Evolutionary conservation across 306 rosid species (phyloP), one percentile per base, ranked within the genome.

Genomic region (Elaeagnus macrophylla): DNA sequence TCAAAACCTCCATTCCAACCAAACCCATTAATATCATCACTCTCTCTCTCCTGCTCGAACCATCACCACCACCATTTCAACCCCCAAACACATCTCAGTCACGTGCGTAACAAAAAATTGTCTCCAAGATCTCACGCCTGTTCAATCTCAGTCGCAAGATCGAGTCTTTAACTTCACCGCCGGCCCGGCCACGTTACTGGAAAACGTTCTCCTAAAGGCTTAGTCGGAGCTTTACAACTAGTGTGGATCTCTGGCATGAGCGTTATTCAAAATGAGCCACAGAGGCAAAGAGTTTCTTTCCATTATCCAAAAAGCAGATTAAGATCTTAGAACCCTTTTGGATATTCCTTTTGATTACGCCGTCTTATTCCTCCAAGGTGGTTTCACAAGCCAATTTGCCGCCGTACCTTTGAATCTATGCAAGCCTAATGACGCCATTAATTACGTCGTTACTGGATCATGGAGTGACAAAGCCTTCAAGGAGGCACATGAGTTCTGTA

Each of bases 171-270:
- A 91, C 85, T 91, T 91, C 75, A 95, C 99, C 35, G 99, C 99
- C 20, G 99, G 96, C 1, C 99, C 99, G 5, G 99, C 99, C 36
- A 87, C 60, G 56, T 76, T 87, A 5, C 99, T 96, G 2, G 99
- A 87, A 56, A 73, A 64, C 37, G 99, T 91, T 12, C 96, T 91
- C 57, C 15, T 3, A 13, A 75, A 64, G 56, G 99, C 96, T 17
- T 77, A 91, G n/a, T 84, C 99, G 6, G 99, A 91, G 71, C 93
- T 91, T 59, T 75, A 80, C 79, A 73, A 65, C 75, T 91, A 95
- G 95, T 82, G 95, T 52, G 96, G 93, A 72, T n/a, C n/a, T 87
- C 87, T 62, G 96, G 96, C 53, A 91, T 91, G 99, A 84, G 95
- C 77, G 95, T 91, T 7, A 82, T n/a, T 91, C 96, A 96, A 91